Base-by-base conservation (phyloP, 129 eudicot species). In the Scalesia atractyloides region DNA sequence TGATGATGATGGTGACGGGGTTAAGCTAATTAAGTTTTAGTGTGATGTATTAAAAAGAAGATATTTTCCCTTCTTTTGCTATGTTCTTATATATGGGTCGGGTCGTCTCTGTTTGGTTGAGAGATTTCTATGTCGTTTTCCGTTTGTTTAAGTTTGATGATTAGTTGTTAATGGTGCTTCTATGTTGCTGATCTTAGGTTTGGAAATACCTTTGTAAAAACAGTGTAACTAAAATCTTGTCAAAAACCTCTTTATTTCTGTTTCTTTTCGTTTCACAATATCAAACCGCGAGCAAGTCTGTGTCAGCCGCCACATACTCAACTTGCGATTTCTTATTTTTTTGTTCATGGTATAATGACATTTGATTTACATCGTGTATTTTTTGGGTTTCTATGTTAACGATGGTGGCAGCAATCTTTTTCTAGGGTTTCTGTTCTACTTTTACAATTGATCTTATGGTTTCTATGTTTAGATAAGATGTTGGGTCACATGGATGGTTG, bases 201-300 rank as follows among this genome's bases (percentile, higher is more conserved):
- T 78, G 83, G 81, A 77, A 84, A 82, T 81, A 76, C 82, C 84
- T 77, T 72, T 75, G 80, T 68, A 82, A 86, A 86, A 86, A 86
- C 96, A 86, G 87, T 89, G 96, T 89, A 89, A 87, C 87, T 91
- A 86, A 91, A 82, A 53, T 78, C 86, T 81, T 82, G 90, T 87
- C 86, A 51, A 77, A 39, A 77, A 70, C 76, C 62, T 80, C 81
- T 85, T 78, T 73, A 77, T 68, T 74, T 81, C 73, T 71, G 59
- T 71, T 76, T 68, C 71, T 19, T 17, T 68, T 71, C 34, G 34
- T 30, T 60, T 75, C 22, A 59, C 59, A 26, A 7, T 46, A 26
- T 48, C 77, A 73, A 44, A 46, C 60, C 18, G 33, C 11, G 60
- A 47, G 69, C 60, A 47, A 30, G 24, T 4, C 16, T 24, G 53